A percentile compares a stretch with the other conserved stretches of the same genome.
phyloP scores from a whole-genome alignment of 306 rosid species.

The Vigna trinervia region DNA sequence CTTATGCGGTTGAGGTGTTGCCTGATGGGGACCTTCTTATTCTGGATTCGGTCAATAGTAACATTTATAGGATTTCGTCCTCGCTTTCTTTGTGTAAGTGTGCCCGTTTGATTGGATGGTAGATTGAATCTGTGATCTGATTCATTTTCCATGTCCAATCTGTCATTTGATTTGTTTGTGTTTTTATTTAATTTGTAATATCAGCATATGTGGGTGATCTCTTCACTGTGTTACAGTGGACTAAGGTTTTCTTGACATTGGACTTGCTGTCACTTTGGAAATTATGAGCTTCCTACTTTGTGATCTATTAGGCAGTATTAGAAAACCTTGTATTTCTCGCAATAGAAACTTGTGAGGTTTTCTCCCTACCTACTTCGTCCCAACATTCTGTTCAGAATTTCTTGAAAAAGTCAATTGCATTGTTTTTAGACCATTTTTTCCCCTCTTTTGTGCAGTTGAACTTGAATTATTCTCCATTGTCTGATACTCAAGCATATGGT shows the following conservation, averaged over 20 bases:
- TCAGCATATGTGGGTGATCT: conserved; percentile 12
- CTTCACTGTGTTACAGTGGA: conserved; percentile 16
- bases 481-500: not conserved
- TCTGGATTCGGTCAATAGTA: conserved; percentile 83
- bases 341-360: not conserved
- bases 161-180: not conserved
- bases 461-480: not conserved
- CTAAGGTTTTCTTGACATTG: conserved; percentile 19
- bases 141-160: conserved; percentile 27
- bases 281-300: conserved; percentile 24
- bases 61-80: conserved; percentile 80
- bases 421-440: conserved; percentile 7
- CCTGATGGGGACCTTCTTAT: conserved; percentile 86
- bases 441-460: not conserved
- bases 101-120: conserved; percentile 16
- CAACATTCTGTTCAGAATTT: not conserved
- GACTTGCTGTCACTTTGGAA: conserved; percentile 26
- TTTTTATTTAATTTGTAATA: conserved; percentile 7
- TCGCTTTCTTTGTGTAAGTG: conserved; percentile 87
- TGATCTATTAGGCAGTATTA: conserved; percentile 12
- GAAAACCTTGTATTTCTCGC: conserved; percentile 12
- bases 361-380: not conserved
- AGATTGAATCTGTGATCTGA: conserved; percentile 30
- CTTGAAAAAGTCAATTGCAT: conserved; percentile 12
- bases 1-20: conserved; percentile 80